phyloP scores from a whole-genome alignment of 192 early-diverging fungal species.

The Entomortierella lignicola region DNA sequence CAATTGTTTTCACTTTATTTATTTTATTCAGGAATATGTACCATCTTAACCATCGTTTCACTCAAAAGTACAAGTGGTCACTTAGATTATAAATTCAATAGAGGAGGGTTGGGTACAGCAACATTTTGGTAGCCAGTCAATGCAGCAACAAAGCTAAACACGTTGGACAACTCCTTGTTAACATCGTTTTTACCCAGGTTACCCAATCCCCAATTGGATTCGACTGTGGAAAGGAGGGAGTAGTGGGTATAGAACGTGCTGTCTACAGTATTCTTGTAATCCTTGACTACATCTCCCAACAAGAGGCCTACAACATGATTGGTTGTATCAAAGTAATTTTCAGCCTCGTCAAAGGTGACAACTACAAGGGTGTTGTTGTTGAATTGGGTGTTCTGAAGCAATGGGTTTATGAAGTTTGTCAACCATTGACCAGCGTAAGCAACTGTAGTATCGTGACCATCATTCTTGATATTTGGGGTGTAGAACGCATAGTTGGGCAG shows the following conservation, averaged over 20 bases:
- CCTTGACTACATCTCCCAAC: conserved; percentile 49
- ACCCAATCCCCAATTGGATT: conserved; percentile 70
- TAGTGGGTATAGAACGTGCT: conserved; percentile 72
- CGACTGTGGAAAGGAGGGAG: conserved; percentile 67
- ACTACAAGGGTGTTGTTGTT: conserved; percentile 56
- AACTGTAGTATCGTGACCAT: conserved; percentile 65
- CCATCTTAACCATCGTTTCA: no score
- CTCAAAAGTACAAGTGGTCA: no score
- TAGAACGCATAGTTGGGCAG: conserved; percentile 35
- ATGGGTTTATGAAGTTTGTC: conserved; percentile 63
- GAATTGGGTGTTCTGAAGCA: conserved; percentile 59
- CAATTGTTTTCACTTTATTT: no score
- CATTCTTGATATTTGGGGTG: conserved; percentile 70
- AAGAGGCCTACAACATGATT: conserved; percentile 58
- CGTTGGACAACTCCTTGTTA: conserved; percentile 56
- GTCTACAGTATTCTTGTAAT: conserved; percentile 53
- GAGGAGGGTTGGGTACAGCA: conserved; percentile 20
- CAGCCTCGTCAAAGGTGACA: conserved; percentile 42
- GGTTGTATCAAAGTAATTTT: conserved; percentile 18
- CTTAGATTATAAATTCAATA: no score
- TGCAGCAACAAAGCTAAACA: conserved; percentile 47
- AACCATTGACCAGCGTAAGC: conserved; percentile 64
- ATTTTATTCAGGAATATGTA: no score
- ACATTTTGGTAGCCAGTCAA: conserved; percentile 50
- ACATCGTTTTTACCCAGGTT: conserved; percentile 66